Base-by-base conservation (phyloP, 306 rosid species). In the Alnus glutinosa region DNA sequence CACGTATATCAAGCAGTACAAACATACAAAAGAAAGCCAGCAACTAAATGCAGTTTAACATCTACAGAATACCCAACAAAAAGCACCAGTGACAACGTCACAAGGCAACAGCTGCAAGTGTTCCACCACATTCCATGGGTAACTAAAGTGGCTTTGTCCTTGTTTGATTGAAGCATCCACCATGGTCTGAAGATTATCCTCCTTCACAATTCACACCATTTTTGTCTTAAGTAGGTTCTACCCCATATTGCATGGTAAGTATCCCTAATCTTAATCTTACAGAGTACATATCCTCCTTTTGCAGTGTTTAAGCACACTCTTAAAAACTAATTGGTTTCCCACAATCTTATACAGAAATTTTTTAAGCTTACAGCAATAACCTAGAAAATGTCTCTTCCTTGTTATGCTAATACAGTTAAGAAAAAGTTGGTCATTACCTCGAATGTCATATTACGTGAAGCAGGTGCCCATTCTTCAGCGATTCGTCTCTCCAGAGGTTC, bases 361-460 rank as follows among this genome's bases (percentile, higher is more conserved):
- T 13, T 14, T 2, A 64, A 48, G 44, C 55, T 48, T 71, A 46
- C 14, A 50, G 44, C 23, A 1, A 71, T 37, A 1, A 71, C 23
- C 39, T 32, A 49, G 55, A 23, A 71, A 50, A 2, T 1, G 39
- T 71, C 11, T 23, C 28, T 47, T 48, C 28, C 58, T 49, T 71
- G 13, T 7, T 23, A 23, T 30, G 34, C n/a, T 11, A 28, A 13
- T 11, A 49, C 7, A 11, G 28, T 2, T 67, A 13, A 39, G 1
- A 36, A 39, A 7, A 1, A 39, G 4, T 7, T 19, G 9, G 18
- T 52, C 79, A 37, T 48, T 84, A 95, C 98, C 69, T 82, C 69
- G 70, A 91, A 93, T 39, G 99, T 91, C 99, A 95, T 92, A 67
- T 95, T 95, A 55, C 96, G 88, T 18, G 89, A 87, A 39, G 83